Evolutionary conservation across 2,329 filamentous ascomycete genomes (phyloP).

Genomic region (Neoscytalidium dimidiatum): DNA sequence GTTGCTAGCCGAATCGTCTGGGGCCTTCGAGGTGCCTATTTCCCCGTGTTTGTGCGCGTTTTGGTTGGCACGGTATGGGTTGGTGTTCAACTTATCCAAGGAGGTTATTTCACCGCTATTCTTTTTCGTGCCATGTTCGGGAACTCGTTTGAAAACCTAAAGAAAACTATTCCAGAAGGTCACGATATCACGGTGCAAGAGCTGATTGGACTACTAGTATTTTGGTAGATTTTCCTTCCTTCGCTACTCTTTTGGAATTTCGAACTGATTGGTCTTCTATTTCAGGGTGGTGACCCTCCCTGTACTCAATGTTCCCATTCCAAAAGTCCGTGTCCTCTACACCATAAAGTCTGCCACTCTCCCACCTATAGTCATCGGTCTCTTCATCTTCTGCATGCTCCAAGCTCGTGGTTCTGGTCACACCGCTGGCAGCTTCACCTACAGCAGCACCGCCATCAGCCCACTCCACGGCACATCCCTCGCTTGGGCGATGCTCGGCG

Average conservation of each 20-base stretch:
- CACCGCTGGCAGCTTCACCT: not conserved
- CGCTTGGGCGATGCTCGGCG: not conserved
- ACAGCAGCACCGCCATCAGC: not conserved
- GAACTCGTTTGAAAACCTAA: too few species aligned
- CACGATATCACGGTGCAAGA: too few species aligned
- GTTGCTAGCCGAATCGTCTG: not conserved
- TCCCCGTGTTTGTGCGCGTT: not conserved
- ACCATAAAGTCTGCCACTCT: not conserved
- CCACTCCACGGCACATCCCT: too few species aligned
- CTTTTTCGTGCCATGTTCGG: slow-evolving; percentile 3
- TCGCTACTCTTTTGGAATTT: too few species aligned
- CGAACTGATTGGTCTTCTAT: too few species aligned
- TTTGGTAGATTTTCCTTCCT: too few species aligned
- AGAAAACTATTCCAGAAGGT: too few species aligned
- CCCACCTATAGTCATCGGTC: not conserved
- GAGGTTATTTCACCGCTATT: not conserved
- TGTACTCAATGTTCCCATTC: not conserved
- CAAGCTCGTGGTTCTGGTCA: not conserved
- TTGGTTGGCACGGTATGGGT: too few species aligned
- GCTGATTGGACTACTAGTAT: too few species aligned
- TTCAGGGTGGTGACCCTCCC: too few species aligned
- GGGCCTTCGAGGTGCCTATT: not conserved
- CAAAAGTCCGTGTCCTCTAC: not conserved
- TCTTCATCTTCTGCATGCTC: slow-evolving; percentile 9
- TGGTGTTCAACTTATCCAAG: not conserved